phyloP scores from a whole-genome alignment of 148 eudicot genomes.

The Rhododendron vialii region DNA sequence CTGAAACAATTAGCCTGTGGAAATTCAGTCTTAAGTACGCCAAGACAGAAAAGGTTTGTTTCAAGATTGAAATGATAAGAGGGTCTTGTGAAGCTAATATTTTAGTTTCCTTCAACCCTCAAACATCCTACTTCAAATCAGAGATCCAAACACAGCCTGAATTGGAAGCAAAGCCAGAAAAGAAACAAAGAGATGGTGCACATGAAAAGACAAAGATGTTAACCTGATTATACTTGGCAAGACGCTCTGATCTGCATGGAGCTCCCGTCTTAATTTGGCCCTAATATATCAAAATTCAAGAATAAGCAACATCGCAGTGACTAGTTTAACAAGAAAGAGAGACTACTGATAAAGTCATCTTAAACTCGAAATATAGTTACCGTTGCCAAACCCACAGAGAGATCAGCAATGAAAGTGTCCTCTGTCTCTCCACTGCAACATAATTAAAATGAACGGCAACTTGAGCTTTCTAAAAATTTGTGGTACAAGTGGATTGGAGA shows the following conservation, averaged over 20 bases:
- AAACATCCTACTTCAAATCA: background rate
- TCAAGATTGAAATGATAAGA: background rate
- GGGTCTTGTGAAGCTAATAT: background rate
- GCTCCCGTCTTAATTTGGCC: slow-evolving; percentile 35
- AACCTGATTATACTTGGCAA: slow-evolving; percentile 35
- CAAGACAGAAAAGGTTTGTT: background rate
- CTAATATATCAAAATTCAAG: slow-evolving; percentile 10
- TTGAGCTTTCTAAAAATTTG: background rate
- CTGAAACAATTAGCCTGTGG: background rate
- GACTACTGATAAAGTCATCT: background rate
- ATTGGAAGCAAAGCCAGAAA: background rate
- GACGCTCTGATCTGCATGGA: slow-evolving; percentile 31
- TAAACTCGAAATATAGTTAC: slow-evolving; percentile 28
- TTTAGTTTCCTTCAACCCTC: background rate
- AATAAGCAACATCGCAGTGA: slow-evolving; percentile 4
- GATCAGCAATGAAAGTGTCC: slow-evolving; percentile 98
- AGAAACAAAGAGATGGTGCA: background rate
- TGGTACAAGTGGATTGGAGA: background rate
- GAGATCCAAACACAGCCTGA: background rate
- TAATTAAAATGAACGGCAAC: background rate
- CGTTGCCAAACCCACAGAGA: slow-evolving; percentile 94
- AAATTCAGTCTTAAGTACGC: background rate
- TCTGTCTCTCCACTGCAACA: slow-evolving; percentile 90
- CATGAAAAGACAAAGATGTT: background rate
- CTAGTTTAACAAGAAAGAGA: background rate